These are phyloP conservation scores for Pharus latifolius DNA, from an alignment of 176 grass and related monocot species.

Conservation along the genomic window DNA sequence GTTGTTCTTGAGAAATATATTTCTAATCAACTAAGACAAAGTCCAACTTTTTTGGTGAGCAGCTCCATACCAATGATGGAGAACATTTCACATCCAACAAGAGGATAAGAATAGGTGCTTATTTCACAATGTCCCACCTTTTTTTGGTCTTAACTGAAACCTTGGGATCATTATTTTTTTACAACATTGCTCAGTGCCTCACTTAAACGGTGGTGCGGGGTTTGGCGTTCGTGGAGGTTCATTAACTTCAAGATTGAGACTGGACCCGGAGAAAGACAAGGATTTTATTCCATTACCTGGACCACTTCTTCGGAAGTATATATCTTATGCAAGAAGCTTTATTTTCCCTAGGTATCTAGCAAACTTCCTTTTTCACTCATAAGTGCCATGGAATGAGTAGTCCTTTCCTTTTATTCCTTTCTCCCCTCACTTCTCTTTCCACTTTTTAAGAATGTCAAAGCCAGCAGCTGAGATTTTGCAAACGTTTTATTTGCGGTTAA, in stretches of 20 bases:
- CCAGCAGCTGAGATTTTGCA: constrained; percentile 51
- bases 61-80: constrained; percentile 61
- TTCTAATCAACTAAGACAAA: constrained; percentile 3
- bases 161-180: neutral
- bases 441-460: constrained; percentile 43
- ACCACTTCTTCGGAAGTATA: constrained; percentile 74
- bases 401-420: neutral
- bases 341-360: constrained; percentile 55
- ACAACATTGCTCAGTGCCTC: constrained; percentile 31
- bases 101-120: constrained; percentile 51
- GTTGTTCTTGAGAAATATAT: neutral
- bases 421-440: neutral
- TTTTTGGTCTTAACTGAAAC: constrained; percentile 6
- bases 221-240: constrained; percentile 12
- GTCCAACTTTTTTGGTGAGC: neutral
- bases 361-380: neutral
- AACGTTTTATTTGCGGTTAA: constrained; percentile 44
- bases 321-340: constrained; percentile 71
- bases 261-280: constrained; percentile 61
- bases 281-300: constrained; percentile 55
- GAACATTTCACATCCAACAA: constrained; percentile 25
- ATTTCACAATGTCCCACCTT: neutral
- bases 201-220: constrained; percentile 1
- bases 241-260: constrained; percentile 55
- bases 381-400: neutral